These are phyloP conservation scores for Castanea crenata DNA, from an alignment of 306 rosid species.

Conservation along the genomic window DNA sequence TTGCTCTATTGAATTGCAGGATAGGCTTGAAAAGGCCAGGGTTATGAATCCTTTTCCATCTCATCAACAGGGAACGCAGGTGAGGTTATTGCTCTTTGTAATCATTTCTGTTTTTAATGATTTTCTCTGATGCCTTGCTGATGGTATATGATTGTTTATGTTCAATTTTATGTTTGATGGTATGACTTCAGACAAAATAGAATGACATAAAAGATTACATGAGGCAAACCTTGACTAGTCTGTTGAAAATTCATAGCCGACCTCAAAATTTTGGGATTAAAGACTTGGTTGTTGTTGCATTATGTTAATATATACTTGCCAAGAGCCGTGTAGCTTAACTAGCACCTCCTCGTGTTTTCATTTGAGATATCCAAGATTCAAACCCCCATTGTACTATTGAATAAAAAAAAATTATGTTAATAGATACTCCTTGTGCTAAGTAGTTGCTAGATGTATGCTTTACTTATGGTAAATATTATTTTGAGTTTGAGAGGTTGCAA, in stretches of 20 bases:
- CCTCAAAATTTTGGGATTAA: too few species aligned
- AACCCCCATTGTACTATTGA: too few species aligned
- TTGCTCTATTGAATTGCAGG: conserved; percentile 14
- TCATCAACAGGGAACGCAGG: not conserved
- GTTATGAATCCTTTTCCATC: not conserved
- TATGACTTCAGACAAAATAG: too few species aligned
- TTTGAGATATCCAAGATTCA: too few species aligned
- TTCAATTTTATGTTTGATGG: not conserved
- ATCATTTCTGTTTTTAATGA: not conserved
- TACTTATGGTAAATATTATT: not conserved
- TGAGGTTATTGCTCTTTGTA: not conserved
- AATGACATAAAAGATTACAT: too few species aligned
- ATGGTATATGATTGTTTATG: not conserved
- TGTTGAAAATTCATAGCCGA: too few species aligned
- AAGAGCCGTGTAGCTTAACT: too few species aligned
- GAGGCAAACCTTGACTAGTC: too few species aligned
- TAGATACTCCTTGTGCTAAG: not conserved
- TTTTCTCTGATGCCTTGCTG: not conserved
- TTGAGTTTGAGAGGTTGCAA: not conserved
- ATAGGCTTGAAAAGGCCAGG: conserved; percentile 4
- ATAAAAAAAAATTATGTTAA: not conserved
- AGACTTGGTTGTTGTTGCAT: too few species aligned
- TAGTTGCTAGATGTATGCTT: not conserved
- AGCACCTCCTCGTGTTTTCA: too few species aligned
- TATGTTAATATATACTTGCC: too few species aligned